These are phyloP conservation scores for Paramecium sonneborni DNA, from an alignment of 73 alveolate species.

Conservation along the genomic window DNA sequence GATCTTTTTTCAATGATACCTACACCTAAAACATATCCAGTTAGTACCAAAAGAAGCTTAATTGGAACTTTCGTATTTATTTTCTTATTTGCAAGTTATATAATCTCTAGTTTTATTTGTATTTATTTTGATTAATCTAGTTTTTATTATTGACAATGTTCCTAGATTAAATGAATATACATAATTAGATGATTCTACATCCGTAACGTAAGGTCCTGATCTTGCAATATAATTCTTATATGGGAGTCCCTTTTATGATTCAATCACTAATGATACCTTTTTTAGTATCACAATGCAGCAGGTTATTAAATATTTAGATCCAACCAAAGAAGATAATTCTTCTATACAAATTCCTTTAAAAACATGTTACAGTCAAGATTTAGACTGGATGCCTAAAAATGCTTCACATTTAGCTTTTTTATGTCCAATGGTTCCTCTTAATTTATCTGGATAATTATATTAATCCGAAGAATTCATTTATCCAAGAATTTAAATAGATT, in stretches of 20 bases:
- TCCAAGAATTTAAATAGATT: conserved; percentile 44
- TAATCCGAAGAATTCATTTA: conserved; percentile 10
- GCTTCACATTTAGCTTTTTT: not conserved
- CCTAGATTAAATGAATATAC: conserved; percentile 58
- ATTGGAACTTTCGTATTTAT: conserved; percentile 38
- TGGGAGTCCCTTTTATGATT: not conserved
- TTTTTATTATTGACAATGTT: conserved; percentile 30
- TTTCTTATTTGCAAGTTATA: conserved; percentile 18
- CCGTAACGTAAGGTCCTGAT: conserved; percentile 34
- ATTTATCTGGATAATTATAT: conserved; percentile 31
- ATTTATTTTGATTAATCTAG: not conserved
- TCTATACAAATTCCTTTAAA: not conserved
- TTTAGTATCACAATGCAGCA: conserved; percentile 16
- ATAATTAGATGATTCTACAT: not conserved
- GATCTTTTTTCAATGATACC: conserved; percentile 62
- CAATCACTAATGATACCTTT: not conserved
- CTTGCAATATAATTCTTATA: conserved; percentile 48
- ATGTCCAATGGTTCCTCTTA: not conserved
- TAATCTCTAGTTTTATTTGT: conserved; percentile 28
- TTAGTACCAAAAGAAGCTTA: conserved; percentile 50
- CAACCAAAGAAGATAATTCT: not conserved
- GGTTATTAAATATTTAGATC: conserved; percentile 15
- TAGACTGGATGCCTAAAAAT: conserved; percentile 15
- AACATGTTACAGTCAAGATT: not conserved
- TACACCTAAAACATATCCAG: conserved; percentile 63